Percentiles rank a stretch among this genome's conserved stretches.
These are phyloP conservation scores for Vigna radiata DNA, from an alignment of 306 rosid species.

Conservation along the genomic window DNA sequence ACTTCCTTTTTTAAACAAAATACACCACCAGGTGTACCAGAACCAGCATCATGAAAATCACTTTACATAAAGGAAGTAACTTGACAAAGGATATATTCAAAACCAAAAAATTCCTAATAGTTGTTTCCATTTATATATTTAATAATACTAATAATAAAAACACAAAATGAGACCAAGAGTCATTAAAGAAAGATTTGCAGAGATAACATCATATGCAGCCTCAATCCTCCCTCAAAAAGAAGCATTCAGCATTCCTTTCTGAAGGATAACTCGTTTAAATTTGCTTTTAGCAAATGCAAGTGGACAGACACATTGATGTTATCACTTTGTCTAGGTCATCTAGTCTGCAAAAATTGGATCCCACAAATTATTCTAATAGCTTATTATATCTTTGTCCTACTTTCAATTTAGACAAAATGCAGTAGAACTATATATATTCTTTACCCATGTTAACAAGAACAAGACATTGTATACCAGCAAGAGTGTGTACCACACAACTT, in stretches of 20 bases:
- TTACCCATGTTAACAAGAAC: neutral
- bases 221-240: slow-evolving; percentile 19
- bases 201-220: slow-evolving; percentile 14
- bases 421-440: neutral
- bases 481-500: neutral
- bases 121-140: neutral
- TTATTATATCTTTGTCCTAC: neutral
- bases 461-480: neutral
- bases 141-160: neutral
- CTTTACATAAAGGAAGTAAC: slow-evolving; percentile 1
- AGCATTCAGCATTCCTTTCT: neutral
- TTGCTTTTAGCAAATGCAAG: neutral
- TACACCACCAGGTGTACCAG: neutral
- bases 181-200: neutral
- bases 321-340: neutral
- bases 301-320: neutral
- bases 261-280: neutral
- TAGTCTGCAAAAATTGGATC: neutral
- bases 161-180: slow-evolving; percentile 3
- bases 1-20: neutral
- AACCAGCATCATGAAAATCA: neutral
- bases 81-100: slow-evolving; percentile 3
- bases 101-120: neutral
- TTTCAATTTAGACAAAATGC: slow-evolving; percentile 19
- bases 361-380: neutral